These are phyloP conservation scores for Rubroboletus pulcherrimus DNA, from an alignment of 768 basidiomycete species.

Conservation along the genomic window DNA sequence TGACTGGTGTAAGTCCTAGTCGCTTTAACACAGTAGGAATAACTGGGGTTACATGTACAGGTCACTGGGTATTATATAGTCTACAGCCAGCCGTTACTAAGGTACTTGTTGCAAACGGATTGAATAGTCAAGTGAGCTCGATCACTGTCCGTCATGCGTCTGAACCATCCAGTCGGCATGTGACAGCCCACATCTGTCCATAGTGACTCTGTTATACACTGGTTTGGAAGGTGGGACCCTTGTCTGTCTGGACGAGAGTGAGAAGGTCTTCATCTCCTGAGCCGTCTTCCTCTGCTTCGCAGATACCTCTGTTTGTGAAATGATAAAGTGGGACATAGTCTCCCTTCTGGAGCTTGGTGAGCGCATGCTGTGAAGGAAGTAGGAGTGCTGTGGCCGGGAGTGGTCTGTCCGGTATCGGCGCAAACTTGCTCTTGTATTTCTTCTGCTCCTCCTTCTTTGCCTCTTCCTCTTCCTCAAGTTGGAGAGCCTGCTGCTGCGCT, in stretches of 20 bases:
- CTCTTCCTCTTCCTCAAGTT: neutral
- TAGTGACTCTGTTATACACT: too few relatives aligned
- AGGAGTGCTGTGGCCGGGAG: fast-evolving
- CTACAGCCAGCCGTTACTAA: too few relatives aligned
- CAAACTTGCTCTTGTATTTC: neutral
- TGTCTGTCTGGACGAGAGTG: neutral
- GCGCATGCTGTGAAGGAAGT: fast-evolving
- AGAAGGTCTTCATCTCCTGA: neutral
- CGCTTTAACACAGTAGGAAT: too few relatives aligned
- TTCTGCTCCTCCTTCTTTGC: neutral
- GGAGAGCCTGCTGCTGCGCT: fast-evolving
- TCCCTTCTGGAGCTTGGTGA: neutral
- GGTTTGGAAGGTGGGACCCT: neutral
- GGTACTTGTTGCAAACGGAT: too few relatives aligned
- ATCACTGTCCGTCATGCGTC: too few relatives aligned
- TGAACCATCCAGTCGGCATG: too few relatives aligned
- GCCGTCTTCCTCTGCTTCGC: neutral
- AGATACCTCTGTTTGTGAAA: neutral
- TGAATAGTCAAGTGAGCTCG: too few relatives aligned
- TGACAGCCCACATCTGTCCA: too few relatives aligned
- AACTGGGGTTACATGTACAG: too few relatives aligned
- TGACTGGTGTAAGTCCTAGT: too few relatives aligned
- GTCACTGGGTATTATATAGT: too few relatives aligned
- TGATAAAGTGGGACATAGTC: neutral
- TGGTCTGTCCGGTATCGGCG: fast-evolving